A percentile compares a stretch with the other conserved stretches of the same genome.
phyloP scores from a whole-genome alignment of 306 rosid genomes.

The Castanopsis chinensis region DNA sequence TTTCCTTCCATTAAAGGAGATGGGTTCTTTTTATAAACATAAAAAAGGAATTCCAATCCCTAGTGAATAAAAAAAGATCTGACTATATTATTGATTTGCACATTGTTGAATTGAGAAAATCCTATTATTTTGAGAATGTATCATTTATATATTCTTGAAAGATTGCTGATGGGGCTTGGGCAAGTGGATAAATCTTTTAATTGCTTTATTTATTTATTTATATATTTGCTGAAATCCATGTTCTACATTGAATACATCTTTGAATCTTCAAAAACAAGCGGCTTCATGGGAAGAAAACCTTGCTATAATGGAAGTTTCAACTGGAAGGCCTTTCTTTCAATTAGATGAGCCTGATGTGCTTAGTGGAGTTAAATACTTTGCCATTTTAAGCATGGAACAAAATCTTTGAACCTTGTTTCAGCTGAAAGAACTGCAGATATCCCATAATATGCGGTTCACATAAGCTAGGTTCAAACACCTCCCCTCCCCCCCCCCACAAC shows the following conservation, averaged over 20 bases:
- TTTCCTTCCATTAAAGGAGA: slow-evolving; percentile 9
- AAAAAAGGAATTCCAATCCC: neutral
- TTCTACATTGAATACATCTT: slow-evolving; percentile 6
- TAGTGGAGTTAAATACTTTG: neutral
- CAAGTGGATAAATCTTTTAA: slow-evolving; percentile 5
- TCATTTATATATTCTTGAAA: slow-evolving; percentile 4
- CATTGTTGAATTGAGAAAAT: slow-evolving; percentile 24
- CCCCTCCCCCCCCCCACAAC: neutral
- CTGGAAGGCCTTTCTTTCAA: neutral
- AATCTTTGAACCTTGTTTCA: neutral
- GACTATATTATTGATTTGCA: slow-evolving; percentile 8
- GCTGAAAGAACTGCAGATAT: neutral
- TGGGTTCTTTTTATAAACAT: neutral
- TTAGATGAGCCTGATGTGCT: neutral
- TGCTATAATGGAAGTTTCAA: too few species aligned
- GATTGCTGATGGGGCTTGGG: slow-evolving; percentile 10
- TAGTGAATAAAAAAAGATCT: neutral
- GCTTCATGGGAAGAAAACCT: neutral
- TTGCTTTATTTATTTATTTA: neutral
- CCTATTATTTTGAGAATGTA: slow-evolving; percentile 16
- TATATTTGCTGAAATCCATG: slow-evolving; percentile 10
- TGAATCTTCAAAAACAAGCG: neutral
- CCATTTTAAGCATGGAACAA: neutral
- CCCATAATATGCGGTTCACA: neutral
- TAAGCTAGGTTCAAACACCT: too few species aligned